These are phyloP conservation scores for Podaxis sp. DNA, from an alignment of 768 basidiomycete genomes.

Conservation along the genomic window DNA sequence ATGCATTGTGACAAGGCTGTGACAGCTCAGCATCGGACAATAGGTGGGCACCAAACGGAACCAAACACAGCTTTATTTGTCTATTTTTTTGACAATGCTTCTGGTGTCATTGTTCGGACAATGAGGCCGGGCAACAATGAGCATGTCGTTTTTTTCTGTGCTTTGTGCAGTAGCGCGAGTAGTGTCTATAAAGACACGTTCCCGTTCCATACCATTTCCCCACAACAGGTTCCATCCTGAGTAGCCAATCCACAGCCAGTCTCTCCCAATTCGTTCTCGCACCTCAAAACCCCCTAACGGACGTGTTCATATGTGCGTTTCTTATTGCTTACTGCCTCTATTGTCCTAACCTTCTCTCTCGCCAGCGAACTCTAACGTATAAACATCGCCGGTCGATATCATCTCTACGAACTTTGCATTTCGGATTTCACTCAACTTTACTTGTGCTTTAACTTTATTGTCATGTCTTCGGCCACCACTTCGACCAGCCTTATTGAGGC, in stretches of 20 bases:
- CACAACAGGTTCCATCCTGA: slow-evolving; percentile 10
- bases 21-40: neutral
- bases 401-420: neutral
- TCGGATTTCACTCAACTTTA: neutral
- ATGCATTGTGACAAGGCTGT: neutral
- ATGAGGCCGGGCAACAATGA: neutral
- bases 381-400: slow-evolving; percentile 11
- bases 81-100: neutral
- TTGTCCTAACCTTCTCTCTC: neutral
- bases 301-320: neutral
- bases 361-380: neutral
- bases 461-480: slow-evolving; percentile 15
- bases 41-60: neutral
- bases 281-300: neutral
- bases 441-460: neutral
- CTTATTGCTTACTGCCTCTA: neutral
- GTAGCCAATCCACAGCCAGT: neutral
- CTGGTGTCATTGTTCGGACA: neutral
- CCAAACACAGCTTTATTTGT: neutral
- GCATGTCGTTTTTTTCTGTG: neutral
- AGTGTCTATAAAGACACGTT: slow-evolving; percentile 44
- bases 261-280: neutral
- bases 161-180: slow-evolving; percentile 35
- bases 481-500: slow-evolving; percentile 29
- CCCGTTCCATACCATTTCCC: neutral